Percentiles rank a stretch among this genome's conserved stretches.
These are phyloP conservation scores for Talaromyces wortmannii DNA, from an alignment of 495 filamentous ascomycete species.

Conservation along the genomic window DNA sequence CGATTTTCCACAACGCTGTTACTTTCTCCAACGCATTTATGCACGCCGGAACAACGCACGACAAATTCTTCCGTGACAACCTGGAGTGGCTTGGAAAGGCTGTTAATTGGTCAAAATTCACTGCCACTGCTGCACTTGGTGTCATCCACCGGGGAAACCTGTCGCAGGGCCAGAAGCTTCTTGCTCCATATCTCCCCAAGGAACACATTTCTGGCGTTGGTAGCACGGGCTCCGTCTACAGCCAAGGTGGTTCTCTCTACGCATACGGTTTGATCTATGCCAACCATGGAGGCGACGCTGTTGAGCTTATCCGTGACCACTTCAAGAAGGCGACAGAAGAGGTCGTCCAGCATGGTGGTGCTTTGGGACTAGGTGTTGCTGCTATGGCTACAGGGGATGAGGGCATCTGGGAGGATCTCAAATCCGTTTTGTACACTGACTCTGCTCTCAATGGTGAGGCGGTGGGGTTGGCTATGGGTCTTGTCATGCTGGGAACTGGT, in stretches of 20 bases:
- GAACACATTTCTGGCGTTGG: conserved; percentile 53
- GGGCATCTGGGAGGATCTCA: conserved; percentile 86
- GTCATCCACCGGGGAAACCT: conserved; percentile 96
- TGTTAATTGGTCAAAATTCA: conserved; percentile 99
- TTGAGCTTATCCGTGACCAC: conserved; percentile 80
- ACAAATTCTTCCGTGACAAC: conserved; percentile 96
- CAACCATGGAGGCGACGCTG: conserved; percentile 90
- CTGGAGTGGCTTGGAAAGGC: conserved; percentile 98
- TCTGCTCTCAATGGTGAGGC: conserved; percentile 96
- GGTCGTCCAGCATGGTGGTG: conserved; percentile 94
- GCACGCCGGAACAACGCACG: conserved; percentile 97
- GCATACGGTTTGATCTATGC: conserved; percentile 95
- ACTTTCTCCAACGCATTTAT: conserved; percentile 98
- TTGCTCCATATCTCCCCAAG: conserved; percentile 90
- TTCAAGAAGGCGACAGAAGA: conserved; percentile 86
- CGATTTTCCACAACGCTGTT: conserved; percentile 95
- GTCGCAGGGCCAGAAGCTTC: conserved; percentile 82
- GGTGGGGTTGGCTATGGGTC: conserved; percentile 88
- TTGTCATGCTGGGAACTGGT: conserved; percentile 95
- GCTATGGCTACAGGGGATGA: conserved; percentile 94
- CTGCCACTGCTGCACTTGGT: conserved; percentile 91
- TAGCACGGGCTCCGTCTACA: conserved; percentile 77
- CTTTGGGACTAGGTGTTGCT: conserved; percentile 90
- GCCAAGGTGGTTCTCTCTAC: conserved; percentile 92
- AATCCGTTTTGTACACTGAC: conserved; percentile 79